phyloP scores from a whole-genome alignment of 805 yeast species.

The Schwanniomyces sp. region DNA sequence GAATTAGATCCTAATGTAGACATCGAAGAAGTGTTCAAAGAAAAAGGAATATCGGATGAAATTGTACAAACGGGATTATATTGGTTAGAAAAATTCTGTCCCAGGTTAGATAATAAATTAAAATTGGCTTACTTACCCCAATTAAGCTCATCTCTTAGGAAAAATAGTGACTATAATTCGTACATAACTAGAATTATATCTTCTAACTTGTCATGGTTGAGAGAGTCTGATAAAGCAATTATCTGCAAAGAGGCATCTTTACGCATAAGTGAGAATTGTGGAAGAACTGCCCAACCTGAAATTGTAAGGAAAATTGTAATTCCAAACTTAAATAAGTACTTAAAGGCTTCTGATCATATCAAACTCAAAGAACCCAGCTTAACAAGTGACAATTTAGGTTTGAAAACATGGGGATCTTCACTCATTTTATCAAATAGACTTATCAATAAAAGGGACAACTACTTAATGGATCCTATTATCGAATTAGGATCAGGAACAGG shows the following conservation, averaged over 20 bases:
- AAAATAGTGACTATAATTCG: conserved; percentile 35
- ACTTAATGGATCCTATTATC: conserved; percentile 35
- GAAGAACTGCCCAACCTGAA: conserved; percentile 79
- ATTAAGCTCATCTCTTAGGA: conserved; percentile 26
- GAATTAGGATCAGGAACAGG: conserved; percentile 99
- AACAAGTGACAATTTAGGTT: conserved; percentile 83
- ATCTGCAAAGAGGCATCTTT: conserved; percentile 59
- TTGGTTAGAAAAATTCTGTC: conserved; percentile 47
- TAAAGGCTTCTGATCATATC: conserved; percentile 22
- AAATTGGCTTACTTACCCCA: conserved; percentile 24
- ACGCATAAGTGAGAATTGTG: conserved; percentile 78
- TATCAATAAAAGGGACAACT: conserved; percentile 16
- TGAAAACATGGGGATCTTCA: conserved; percentile 96
- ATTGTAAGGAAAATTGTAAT: conserved; percentile 60
- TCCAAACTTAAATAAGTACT: conserved; percentile 24
- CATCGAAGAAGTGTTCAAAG: conserved; percentile 22
- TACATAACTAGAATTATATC: conserved; percentile 53
- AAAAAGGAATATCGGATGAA: conserved; percentile 28
- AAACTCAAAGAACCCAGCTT: conserved; percentile 76
- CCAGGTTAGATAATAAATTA: conserved; percentile 21
- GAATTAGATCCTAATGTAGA: neutral
- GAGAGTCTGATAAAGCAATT: conserved; percentile 29
- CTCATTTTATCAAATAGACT: conserved; percentile 62
- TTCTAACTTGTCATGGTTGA: conserved; percentile 48
- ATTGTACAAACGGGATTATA: conserved; percentile 25